phyloP scores from a whole-genome alignment of 108 stramenopile species.

The Nitzschia palea region DNA sequence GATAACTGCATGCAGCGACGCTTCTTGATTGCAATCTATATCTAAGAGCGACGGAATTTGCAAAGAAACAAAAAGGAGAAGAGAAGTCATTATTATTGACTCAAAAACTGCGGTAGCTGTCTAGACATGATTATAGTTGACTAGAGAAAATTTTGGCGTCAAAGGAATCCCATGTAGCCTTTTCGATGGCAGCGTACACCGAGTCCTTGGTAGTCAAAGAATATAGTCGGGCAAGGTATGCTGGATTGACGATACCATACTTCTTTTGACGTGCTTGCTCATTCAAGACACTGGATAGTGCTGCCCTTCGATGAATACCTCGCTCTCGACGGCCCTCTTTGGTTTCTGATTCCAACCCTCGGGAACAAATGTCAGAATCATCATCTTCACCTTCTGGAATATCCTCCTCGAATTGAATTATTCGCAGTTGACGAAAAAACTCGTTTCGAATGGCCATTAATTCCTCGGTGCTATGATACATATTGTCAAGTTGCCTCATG shows the following conservation, averaged over 20 bases:
- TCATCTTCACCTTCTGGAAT: background rate
- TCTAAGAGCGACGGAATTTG: too few species aligned
- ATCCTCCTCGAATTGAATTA: background rate
- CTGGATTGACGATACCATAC: background rate
- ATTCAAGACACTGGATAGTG: background rate
- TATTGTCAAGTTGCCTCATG: background rate
- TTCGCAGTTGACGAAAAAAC: background rate
- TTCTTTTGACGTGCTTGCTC: background rate
- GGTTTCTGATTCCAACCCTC: background rate
- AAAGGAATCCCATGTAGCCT: background rate
- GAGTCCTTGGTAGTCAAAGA: background rate
- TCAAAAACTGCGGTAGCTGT: too few species aligned
- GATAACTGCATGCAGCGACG: too few species aligned
- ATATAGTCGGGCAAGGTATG: background rate
- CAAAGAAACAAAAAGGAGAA: too few species aligned
- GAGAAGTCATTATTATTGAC: too few species aligned
- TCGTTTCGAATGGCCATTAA: background rate
- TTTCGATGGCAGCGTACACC: background rate
- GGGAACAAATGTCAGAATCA: background rate
- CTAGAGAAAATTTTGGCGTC: background rate
- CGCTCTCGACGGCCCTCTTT: background rate
- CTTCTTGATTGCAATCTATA: too few species aligned
- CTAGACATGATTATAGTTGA: background rate
- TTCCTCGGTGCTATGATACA: background rate
- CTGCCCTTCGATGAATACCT: background rate